These are phyloP conservation scores for Alternaria viburni DNA, from an alignment of 2,329 filamentous ascomycete species.

Conservation along the genomic window DNA sequence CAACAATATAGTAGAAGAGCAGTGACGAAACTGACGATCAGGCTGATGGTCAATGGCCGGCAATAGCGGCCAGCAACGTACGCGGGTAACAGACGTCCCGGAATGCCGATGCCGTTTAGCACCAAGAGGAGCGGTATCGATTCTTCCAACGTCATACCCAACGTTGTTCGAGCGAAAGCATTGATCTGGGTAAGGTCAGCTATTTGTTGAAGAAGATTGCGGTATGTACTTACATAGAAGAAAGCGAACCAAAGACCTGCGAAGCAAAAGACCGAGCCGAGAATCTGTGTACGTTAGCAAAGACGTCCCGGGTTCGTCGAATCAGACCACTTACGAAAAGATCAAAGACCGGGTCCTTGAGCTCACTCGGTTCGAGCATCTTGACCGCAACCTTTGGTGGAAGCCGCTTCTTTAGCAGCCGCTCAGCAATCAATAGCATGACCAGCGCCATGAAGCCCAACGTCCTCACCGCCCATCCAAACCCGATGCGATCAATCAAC, in stretches of 20 bases:
- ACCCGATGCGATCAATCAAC: slow-evolving; percentile 63
- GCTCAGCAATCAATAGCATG: slow-evolving; percentile 53
- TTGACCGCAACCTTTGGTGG: slow-evolving; percentile 21
- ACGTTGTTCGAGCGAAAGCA: slow-evolving; percentile 58
- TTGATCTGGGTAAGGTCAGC: slow-evolving; percentile 21
- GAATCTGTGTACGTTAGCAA: slow-evolving; percentile 39
- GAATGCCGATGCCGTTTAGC: slow-evolving; percentile 52
- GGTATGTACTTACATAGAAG: slow-evolving; percentile 40
- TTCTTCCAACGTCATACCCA: slow-evolving; percentile 47
- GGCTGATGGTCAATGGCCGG: slow-evolving; percentile 53
- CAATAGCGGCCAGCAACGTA: slow-evolving; percentile 51
- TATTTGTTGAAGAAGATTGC: not conserved
- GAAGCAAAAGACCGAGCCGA: slow-evolving; percentile 37
- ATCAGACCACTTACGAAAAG: slow-evolving; percentile 18
- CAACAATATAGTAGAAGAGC: slow-evolving; percentile 55
- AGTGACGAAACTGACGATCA: slow-evolving; percentile 45
- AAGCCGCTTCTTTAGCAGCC: slow-evolving; percentile 24
- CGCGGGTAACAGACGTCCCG: slow-evolving; percentile 58
- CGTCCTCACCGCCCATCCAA: slow-evolving; percentile 63
- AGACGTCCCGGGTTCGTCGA: slow-evolving; percentile 29
- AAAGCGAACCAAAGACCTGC: slow-evolving; percentile 49
- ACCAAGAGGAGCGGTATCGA: slow-evolving; percentile 56
- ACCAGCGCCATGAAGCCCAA: slow-evolving; percentile 54
- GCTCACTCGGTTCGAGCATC: slow-evolving; percentile 20
- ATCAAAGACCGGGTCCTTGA: slow-evolving; percentile 25